Base-by-base conservation (phyloP, 176 grass and related monocot species). In the Hyparrhenia diplandra region DNA sequence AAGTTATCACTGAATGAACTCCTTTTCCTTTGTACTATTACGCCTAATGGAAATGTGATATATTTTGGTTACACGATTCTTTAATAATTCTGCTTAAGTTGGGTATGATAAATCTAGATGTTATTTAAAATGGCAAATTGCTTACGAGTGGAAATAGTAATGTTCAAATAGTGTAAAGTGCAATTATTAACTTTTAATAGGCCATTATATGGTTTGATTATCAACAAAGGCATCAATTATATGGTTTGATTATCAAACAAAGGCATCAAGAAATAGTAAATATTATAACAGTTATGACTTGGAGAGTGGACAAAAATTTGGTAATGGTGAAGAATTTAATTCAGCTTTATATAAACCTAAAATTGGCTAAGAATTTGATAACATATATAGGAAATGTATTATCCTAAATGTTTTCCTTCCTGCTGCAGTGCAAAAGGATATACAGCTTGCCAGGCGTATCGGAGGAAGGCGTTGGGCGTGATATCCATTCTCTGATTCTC, bases 391-490 rank as follows among this genome's bases (percentile, higher is more conserved):
- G 47, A 40, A 54, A 13, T 21, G 16, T 40, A n/a, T 59, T 59
- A 59, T 25, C n/a, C n/a, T 59, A 20, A 41, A 13, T 43, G 16
- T 51, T 64, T 65, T 41, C 41, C 65, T 64, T 41, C 18, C 21
- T 77, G 64, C 37, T 89, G 28, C 88, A 93, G 97, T 95, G 97
- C 79, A 91, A 80, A 93, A 83, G 85, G 97, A 99, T 85, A 88
- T 99, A 8, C 88, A 96, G n/a, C 89, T 99, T 12, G 97, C 90
- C 9, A 91, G 93, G 83, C 90, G 93, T 21, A 95, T 99, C 20
- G 78, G 80, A 32, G 96, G 92, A 82, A 89, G 52, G 54, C 73
- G 55, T 10, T 93, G 90, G 84, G 87, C 81, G 13, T 70, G 18
- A 37, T 14, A 25, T 59, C 54, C 54, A 58, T 58, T 58, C 54